Conservation (phyloP, 306 rosid species). For the Acacia melanoxylon region DNA sequence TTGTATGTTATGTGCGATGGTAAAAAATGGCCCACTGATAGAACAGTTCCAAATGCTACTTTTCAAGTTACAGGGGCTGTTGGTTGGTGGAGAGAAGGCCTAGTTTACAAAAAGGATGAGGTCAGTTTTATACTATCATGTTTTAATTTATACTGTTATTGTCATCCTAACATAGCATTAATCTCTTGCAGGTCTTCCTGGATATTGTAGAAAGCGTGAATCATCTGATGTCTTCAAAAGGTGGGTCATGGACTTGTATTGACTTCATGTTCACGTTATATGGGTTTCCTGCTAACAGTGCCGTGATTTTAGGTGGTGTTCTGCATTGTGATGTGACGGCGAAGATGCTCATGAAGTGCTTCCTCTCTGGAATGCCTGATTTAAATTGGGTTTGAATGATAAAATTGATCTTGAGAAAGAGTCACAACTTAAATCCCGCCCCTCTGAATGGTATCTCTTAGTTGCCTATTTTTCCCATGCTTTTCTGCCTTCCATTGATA, state of each 20-base stretch:
- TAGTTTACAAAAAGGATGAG: conserved; percentile 90
- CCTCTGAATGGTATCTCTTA: conserved; percentile 61
- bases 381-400: conserved; percentile 87
- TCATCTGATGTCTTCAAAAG: conserved; percentile 94
- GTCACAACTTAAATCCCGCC: conserved; percentile 76
- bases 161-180: conserved; percentile 10
- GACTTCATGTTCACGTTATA: neutral
- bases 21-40: conserved; percentile 48
- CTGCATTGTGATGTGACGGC: conserved; percentile 88
- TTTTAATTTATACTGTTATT: no score
- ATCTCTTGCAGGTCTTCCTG: conserved; percentile 66
- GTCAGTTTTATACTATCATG: conserved; percentile 31
- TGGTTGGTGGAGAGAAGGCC: conserved; percentile 97
- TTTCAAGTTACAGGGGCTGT: conserved; percentile 94
- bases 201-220: conserved; percentile 94
- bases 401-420: conserved; percentile 92
- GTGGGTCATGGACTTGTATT: conserved; percentile 40
- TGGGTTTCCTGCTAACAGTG: conserved; percentile 24
- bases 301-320: conserved; percentile 68
- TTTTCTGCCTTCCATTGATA: no score
- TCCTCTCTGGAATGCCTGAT: conserved; percentile 96
- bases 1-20: conserved; percentile 7
- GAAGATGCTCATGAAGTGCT: conserved; percentile 89
- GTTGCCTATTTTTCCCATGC: no score
- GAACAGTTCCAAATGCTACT: conserved; percentile 88